Evolutionary conservation across 2,329 filamentous ascomycete species (phyloP).

Genomic region (Pyrenophora seminiperda): DNA sequence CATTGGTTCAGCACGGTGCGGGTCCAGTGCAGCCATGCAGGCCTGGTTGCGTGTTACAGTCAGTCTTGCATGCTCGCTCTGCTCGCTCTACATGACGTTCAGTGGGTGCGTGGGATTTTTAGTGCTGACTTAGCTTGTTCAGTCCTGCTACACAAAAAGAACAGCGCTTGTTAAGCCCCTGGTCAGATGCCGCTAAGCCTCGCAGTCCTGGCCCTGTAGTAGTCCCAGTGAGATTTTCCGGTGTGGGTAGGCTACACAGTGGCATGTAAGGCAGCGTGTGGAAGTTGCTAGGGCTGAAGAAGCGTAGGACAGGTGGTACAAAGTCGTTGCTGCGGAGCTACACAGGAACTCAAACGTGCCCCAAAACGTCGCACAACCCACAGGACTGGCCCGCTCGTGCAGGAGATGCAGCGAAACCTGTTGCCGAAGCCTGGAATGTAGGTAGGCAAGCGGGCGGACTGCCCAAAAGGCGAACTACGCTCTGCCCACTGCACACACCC

Average conservation of each 20-base stretch:
- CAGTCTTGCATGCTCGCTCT: too few species aligned
- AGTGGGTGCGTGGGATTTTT: constrained; percentile 18
- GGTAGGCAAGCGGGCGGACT: constrained; percentile 11
- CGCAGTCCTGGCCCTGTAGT: constrained; percentile 13
- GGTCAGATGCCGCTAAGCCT: constrained; percentile 12
- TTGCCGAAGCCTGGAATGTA: constrained; percentile 2
- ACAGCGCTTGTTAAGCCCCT: constrained; percentile 14
- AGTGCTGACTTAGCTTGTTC: constrained; percentile 29
- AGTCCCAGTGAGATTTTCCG: constrained; percentile 6
- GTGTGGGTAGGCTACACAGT: constrained; percentile 7
- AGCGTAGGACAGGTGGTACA: constrained; percentile 14
- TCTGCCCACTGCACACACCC: not conserved
- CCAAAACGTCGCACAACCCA: constrained; percentile 4
- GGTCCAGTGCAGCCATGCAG: constrained; percentile 16
- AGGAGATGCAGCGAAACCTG: not conserved
- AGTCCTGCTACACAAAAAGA: constrained; percentile 25
- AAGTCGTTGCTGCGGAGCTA: constrained; percentile 6
- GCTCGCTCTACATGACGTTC: constrained; percentile 13
- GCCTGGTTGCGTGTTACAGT: constrained; percentile 17
- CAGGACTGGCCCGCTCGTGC: constrained; percentile 7
- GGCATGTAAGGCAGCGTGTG: constrained; percentile 11
- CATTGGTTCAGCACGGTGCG: constrained; percentile 16
- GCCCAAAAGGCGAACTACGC: constrained; percentile 1
- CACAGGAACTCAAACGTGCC: not conserved
- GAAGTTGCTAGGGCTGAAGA: constrained; percentile 11